Percentiles rank a stretch among this genome's conserved stretches.
Conservation (phyloP, 768 basidiomycete species). For the Sutorius australiensis region DNA sequence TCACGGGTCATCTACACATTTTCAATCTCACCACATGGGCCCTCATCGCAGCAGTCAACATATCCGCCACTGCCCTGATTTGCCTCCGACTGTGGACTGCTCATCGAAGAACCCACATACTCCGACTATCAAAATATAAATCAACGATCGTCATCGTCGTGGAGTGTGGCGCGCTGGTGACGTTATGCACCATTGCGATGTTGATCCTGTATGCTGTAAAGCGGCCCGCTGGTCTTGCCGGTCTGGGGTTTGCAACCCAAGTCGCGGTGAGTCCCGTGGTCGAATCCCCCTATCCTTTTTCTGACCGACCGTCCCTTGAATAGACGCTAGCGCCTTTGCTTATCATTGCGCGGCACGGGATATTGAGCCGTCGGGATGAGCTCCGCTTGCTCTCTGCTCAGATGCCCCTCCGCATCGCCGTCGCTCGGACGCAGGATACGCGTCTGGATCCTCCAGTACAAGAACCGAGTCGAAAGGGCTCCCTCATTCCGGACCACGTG, state of each 20-base stretch:
- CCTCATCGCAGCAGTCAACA: slow-evolving; percentile 16
- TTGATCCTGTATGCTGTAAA: slow-evolving; percentile 8
- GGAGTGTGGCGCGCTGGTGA: slow-evolving; percentile 23
- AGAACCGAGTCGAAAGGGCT: background rate
- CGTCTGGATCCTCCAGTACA: background rate
- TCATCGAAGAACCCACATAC: background rate
- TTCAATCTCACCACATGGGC: slow-evolving; percentile 15
- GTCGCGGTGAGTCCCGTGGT: slow-evolving; percentile 10
- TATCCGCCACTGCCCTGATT: slow-evolving; percentile 16
- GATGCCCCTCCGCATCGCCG: slow-evolving; percentile 14
- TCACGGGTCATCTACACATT: background rate
- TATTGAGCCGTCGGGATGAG: slow-evolving; percentile 1
- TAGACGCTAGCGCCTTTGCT: slow-evolving; percentile 16
- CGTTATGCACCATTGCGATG: slow-evolving; percentile 12
- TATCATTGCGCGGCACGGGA: slow-evolving; percentile 17
- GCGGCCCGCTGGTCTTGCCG: slow-evolving; percentile 7
- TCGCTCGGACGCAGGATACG: slow-evolving; percentile 10
- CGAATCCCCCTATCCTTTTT: background rate
- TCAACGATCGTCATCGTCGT: slow-evolving; percentile 17
- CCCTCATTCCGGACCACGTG: background rate
- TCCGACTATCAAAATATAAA: slow-evolving; percentile 11
- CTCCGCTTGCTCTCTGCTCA: background rate
- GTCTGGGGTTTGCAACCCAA: slow-evolving; percentile 20
- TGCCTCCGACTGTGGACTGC: slow-evolving; percentile 16
- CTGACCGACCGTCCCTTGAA: background rate